A percentile compares a stretch with the other conserved stretches of the same genome.
phyloP scores from a whole-genome alignment of 1,284 basidiomycete genomes.

The Moesziomyces globuligerus region DNA sequence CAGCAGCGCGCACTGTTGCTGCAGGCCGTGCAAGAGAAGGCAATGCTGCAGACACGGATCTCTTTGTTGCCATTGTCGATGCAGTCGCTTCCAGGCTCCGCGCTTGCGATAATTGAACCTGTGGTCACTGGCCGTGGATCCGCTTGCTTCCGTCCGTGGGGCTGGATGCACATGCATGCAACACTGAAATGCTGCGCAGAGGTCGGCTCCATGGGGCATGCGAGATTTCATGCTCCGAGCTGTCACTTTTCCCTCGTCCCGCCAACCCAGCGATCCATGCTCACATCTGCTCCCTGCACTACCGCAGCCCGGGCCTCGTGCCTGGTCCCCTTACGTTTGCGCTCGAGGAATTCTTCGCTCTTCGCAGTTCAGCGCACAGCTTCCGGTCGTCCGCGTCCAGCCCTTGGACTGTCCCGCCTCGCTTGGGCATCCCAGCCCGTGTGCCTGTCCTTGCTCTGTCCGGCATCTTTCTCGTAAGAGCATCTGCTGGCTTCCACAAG shows the following conservation, averaged over 20 bases:
- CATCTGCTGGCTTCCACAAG: neutral
- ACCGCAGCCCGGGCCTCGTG: neutral
- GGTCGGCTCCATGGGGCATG: neutral
- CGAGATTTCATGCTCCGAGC: constrained; percentile 28
- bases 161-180: constrained; percentile 13
- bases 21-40: too few relatives aligned
- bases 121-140: neutral
- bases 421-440: neutral
- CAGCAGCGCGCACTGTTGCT: too few relatives aligned
- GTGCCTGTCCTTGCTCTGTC: neutral
- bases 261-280: too few relatives aligned
- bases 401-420: neutral
- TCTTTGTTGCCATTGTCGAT: too few relatives aligned
- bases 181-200: constrained; percentile 28
- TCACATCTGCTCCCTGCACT: too few relatives aligned
- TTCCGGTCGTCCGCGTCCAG: neutral
- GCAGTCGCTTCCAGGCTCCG: too few relatives aligned
- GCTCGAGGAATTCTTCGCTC: neutral
- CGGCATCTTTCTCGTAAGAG: neutral
- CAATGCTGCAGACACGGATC: neutral
- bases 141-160: too few relatives aligned
- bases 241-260: constrained; percentile 12
- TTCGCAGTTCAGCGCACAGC: neutral
- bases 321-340: constrained; percentile 6
- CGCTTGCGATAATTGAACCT: too few relatives aligned